A percentile compares a stretch with the other conserved stretches of the same genome.
phyloP scores from a whole-genome alignment of 2,329 filamentous ascomycete species.

The Tolypocladium endophyticum region DNA sequence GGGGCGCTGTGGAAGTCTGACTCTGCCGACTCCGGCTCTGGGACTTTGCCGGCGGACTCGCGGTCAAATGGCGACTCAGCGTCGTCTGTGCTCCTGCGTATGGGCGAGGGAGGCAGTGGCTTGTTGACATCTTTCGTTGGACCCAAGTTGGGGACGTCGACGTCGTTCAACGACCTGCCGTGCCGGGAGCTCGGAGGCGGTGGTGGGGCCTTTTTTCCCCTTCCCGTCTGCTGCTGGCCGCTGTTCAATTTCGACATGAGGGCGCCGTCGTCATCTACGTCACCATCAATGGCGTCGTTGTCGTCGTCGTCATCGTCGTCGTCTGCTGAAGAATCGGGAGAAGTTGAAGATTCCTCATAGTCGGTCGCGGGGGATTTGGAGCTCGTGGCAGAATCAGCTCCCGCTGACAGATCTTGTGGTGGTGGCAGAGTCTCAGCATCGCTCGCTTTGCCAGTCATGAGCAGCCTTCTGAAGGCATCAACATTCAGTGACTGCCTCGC shows the following conservation, averaged over 20 bases:
- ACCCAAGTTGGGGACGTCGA: not conserved
- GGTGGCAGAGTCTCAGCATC: constrained; percentile 1
- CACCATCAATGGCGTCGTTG: not conserved
- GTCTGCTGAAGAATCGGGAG: constrained; percentile 1
- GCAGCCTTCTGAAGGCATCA: constrained; percentile 63
- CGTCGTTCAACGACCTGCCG: constrained; percentile 56
- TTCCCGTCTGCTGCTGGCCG: constrained; percentile 8
- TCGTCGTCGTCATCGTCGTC: constrained; percentile 1
- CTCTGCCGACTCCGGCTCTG: constrained; percentile 22
- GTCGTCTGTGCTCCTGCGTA: constrained; percentile 33
- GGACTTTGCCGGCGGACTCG: constrained; percentile 41
- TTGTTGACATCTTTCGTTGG: constrained; percentile 28
- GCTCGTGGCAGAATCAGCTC: not conserved
- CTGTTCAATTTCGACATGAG: not conserved
- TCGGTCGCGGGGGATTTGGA: not conserved
- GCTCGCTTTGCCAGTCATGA: constrained; percentile 60
- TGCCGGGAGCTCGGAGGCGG: constrained; percentile 66
- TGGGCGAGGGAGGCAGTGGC: constrained; percentile 46
- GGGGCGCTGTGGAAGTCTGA: not conserved
- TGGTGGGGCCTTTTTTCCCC: constrained; percentile 54
- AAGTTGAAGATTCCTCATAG: not conserved
- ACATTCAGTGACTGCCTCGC: constrained; percentile 53
- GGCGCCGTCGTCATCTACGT: not conserved
- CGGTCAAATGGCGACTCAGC: constrained; percentile 42
- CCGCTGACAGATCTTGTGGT: not conserved